Conservation (phyloP, 805 yeast genomes). For the Metschnikowia baotianmanensis region DNA sequence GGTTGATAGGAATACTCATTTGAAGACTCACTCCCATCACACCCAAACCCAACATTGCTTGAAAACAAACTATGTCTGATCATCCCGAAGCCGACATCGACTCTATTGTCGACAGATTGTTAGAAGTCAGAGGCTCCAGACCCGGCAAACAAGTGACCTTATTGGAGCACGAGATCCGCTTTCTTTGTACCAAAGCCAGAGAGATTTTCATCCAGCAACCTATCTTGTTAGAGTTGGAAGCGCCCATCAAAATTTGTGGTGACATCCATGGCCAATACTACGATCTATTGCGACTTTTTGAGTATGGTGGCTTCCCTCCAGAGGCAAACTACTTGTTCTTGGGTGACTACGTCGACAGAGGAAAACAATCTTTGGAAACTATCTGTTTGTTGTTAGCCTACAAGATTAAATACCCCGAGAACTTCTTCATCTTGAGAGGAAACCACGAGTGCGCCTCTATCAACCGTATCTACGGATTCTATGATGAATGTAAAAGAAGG, state of each 20-base stretch:
- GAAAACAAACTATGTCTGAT: slow-evolving; percentile 28
- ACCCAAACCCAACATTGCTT: not conserved
- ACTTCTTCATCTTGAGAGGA: slow-evolving; percentile 94
- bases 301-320: slow-evolving; percentile 99
- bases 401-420: slow-evolving; percentile 97
- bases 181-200: slow-evolving; percentile 94
- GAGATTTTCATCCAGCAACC: slow-evolving; percentile 98
- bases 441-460: slow-evolving; percentile 98
- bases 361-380: slow-evolving; percentile 95
- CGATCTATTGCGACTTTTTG: slow-evolving; percentile 90
- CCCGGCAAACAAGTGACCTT: slow-evolving; percentile 97
- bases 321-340: slow-evolving; percentile 94
- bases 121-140: slow-evolving; percentile 97
- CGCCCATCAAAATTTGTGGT: slow-evolving; percentile 94
- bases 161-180: slow-evolving; percentile 91
- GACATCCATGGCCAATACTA: slow-evolving; percentile 99
- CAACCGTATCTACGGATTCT: slow-evolving; percentile 96
- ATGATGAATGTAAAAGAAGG: slow-evolving; percentile 98
- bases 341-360: slow-evolving; percentile 98
- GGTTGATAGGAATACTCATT: not conserved
- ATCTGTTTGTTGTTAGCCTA: slow-evolving; percentile 91
- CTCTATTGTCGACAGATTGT: slow-evolving; percentile 91
- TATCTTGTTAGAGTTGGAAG: slow-evolving; percentile 89
- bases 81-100: slow-evolving; percentile 87
- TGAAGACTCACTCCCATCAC: not conserved